These are phyloP conservation scores for Tremella yokohamensis DNA, from an alignment of 768 basidiomycete species.

Conservation along the genomic window DNA sequence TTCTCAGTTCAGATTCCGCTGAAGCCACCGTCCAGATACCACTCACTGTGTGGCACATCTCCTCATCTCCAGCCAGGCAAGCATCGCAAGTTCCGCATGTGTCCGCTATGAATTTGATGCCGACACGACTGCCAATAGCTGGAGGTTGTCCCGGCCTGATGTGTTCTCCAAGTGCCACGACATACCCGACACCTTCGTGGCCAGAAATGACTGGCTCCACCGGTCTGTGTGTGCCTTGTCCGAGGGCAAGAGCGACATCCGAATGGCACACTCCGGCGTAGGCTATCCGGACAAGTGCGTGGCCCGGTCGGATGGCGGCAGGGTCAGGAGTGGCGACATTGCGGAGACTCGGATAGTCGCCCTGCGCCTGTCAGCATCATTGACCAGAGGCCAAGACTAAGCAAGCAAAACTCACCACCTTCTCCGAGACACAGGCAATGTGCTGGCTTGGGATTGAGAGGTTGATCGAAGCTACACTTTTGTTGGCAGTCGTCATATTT, in stretches of 20 bases:
- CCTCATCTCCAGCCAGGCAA: neutral
- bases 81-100: constrained; percentile 1
- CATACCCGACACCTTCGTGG: constrained; percentile 4
- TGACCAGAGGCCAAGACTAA: no score
- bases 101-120: constrained; percentile 8
- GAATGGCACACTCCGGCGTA: constrained; percentile 7
- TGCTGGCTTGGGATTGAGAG: no score
- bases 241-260: constrained; percentile 1
- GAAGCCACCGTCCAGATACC: neutral
- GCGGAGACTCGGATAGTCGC: no score
- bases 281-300: constrained; percentile 1
- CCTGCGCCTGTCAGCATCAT: no score
- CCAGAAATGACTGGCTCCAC: constrained; percentile 3
- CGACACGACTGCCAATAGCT: neutral
- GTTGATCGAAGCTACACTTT: no score
- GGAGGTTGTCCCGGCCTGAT: neutral
- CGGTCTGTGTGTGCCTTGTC: neutral
- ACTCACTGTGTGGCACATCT: constrained; percentile 1
- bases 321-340: no score
- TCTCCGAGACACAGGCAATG: no score
- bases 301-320: neutral
- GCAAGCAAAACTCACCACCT: no score
- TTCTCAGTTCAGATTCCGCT: neutral
- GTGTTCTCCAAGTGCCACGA: constrained; percentile 1
- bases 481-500: no score